Evolutionary conservation across 352 stramenopile genomes (phyloP), one percentile per base, ranked within the genome.

Genomic region (Globisporangium sylvaticum): DNA sequence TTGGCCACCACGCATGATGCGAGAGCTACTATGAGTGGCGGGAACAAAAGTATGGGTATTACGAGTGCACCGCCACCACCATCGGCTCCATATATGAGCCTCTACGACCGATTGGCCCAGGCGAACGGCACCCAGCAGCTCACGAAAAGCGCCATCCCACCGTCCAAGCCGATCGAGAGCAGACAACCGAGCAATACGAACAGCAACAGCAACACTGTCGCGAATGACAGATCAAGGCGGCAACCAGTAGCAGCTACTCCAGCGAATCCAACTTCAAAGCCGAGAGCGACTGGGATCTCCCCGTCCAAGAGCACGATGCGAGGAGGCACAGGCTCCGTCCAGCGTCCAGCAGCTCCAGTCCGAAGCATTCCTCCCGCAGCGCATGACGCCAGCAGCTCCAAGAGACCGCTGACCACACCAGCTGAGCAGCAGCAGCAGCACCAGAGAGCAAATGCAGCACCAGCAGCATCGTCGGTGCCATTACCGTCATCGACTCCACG

Each of bases 21-120:
- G 59, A 44, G 52, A 61, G 31, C 31, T 22, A 31, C 55, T 22
- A n/a, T 20, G 18, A 25, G 20, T 27, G 42, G 24, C 10, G 44
- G 29, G 24, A 8, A 15, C 7, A 65, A 57, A 48, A 57, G 37
- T 7, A 53, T 14, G 9, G 22, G 32, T 32, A n/a, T 15, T 31
- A 6, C 18, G 42, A 25, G 12, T 27, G 12, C 22, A 9, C 58
- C 39, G 18, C 58, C 56, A 50, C 56, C 24, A 59, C 39, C 52
- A 52, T 34, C 22, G 5, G 67, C 72, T 2, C 68, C 74, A 12
- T 90, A 92, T 37, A 68, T 90, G 48, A 92, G 83, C 65, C 67
- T 90, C 37, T 92, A 92, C 31, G 83, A 92, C 54, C 78, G 81
- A 3, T 67, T 92, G 2, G 80, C 77, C 1, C 75, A 81, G 42